phyloP scores from a whole-genome alignment of 352 stramenopile genomes.

The Globisporangium yorkense region DNA sequence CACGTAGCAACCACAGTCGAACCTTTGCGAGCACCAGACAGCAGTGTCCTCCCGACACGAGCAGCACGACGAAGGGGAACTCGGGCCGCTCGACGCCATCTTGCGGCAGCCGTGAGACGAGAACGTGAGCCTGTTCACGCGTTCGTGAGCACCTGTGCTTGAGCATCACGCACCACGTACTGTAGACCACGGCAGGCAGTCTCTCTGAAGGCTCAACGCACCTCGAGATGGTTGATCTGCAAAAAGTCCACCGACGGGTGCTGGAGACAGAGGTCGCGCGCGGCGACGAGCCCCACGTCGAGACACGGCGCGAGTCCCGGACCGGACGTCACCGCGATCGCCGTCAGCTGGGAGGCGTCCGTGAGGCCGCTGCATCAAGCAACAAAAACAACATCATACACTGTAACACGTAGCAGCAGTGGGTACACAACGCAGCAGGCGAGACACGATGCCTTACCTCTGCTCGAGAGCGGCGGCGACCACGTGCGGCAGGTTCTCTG shows the following conservation, averaged over 20 bases:
- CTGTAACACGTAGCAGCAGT: too few relatives aligned
- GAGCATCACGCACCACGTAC: too few relatives aligned
- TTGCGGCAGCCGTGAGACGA: slow-evolving; percentile 89
- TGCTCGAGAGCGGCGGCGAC: slow-evolving; percentile 87
- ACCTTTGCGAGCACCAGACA: slow-evolving; percentile 91
- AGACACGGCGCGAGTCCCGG: slow-evolving; percentile 97
- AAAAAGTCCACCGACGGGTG: slow-evolving; percentile 91
- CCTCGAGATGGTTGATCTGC: slow-evolving; percentile 96
- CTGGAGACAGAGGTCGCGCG: slow-evolving; percentile 77
- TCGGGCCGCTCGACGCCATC: slow-evolving; percentile 40
- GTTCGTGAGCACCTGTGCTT: too few relatives aligned
- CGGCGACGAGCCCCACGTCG: slow-evolving; percentile 87
- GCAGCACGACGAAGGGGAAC: slow-evolving; percentile 96
- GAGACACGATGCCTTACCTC: slow-evolving; percentile 32
- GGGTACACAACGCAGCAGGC: too few relatives aligned
- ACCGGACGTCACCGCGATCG: slow-evolving; percentile 94
- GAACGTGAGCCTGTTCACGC: slow-evolving; percentile 85
- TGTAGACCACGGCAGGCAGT: too few relatives aligned
- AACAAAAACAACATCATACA: too few relatives aligned
- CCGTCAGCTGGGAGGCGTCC: slow-evolving; percentile 84
- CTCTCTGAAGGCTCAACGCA: slow-evolving; percentile 6
- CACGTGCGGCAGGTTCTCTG: slow-evolving; percentile 93
- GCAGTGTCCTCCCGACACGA: slow-evolving; percentile 99
- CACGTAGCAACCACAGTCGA: neutral
- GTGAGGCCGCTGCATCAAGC: slow-evolving; percentile 41